These are phyloP conservation scores for Bryoglossum gracile DNA, from an alignment of 495 filamentous ascomycete genomes.

Conservation along the genomic window DNA sequence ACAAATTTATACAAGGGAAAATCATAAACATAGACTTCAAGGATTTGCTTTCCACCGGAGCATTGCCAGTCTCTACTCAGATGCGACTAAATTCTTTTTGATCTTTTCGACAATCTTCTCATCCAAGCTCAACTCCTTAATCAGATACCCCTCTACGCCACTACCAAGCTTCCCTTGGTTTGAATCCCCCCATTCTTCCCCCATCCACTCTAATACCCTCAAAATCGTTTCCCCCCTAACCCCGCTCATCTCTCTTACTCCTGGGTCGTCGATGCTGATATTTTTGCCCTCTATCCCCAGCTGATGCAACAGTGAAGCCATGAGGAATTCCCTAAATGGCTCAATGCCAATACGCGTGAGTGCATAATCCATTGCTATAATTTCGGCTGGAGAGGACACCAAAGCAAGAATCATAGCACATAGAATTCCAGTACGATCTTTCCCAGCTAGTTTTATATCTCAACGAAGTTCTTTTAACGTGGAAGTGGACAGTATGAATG, in stretches of 20 bases:
- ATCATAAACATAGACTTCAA: no score
- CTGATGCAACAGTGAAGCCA: neutral
- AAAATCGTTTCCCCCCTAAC: slow-evolving; percentile 4
- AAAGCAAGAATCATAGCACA: slow-evolving; percentile 48
- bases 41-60: no score
- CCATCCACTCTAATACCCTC: slow-evolving; percentile 8
- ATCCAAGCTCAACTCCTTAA: slow-evolving; percentile 32
- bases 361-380: slow-evolving; percentile 45
- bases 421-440: slow-evolving; percentile 56
- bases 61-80: no score
- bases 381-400: slow-evolving; percentile 38
- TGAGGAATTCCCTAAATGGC: slow-evolving; percentile 30
- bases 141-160: slow-evolving; percentile 39
- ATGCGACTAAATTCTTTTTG: no score
- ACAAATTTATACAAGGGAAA: no score
- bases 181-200: neutral
- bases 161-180: neutral
- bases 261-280: neutral
- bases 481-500: neutral
- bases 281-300: neutral
- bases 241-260: slow-evolving; percentile 3
- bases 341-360: slow-evolving; percentile 41
- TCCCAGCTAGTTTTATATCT: slow-evolving; percentile 38
- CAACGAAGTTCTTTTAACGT: neutral
- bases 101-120: slow-evolving; percentile 35